Evolutionary conservation across 2,329 filamentous ascomycete genomes (phyloP), one percentile per base, ranked within the genome.

Genomic region (Trichocomaceae sp.): DNA sequence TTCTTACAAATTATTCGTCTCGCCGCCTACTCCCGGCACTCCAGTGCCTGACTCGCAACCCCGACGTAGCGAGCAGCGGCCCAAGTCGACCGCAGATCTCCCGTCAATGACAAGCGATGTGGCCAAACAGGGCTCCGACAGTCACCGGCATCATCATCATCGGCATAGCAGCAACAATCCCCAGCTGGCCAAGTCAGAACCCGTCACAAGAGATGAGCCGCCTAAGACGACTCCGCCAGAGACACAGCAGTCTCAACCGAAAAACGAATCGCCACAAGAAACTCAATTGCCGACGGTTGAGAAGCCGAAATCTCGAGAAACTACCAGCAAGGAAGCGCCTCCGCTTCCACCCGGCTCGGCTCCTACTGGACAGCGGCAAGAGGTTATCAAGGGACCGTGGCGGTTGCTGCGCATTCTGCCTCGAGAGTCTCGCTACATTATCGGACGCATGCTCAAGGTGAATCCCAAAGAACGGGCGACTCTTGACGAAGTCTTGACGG

Each of bases 331-430:
- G 53, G 69, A 72, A 50, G 69, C 69, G 22, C 69, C 69, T 15
- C 69, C 69, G 9, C 64, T 71, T 29, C 68, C 67, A 9, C 57
- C 64, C 1, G 61, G 60, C 10, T 48, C 49, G 41, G 33, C 17
- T 35, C 31, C 31, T 6, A 61, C 64, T 31, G 64, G 63, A 17
- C 71, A 70, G 52, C 66, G 69, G 15, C 86, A 84, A 64, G 87
- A 91, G 67, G 83, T 90, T 0, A 95, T 99, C 62, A 89, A 90
- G 65, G 93, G 93, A 0, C 93, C 93, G 2, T 95, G 92, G 87
- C 83, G 93, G 47, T 81, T 99, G 44, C 76, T 99, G 29, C 83
- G 93, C 42, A 77, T 97, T 35, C 77, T 99, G 9, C 93, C 93
- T 0, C 81, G 92, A 57, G 93, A 97, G 72, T 95, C 87, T 60